Evolutionary conservation across 2,329 filamentous ascomycete species (phyloP).

Genomic region (Torrubiella hemipterigena): DNA sequence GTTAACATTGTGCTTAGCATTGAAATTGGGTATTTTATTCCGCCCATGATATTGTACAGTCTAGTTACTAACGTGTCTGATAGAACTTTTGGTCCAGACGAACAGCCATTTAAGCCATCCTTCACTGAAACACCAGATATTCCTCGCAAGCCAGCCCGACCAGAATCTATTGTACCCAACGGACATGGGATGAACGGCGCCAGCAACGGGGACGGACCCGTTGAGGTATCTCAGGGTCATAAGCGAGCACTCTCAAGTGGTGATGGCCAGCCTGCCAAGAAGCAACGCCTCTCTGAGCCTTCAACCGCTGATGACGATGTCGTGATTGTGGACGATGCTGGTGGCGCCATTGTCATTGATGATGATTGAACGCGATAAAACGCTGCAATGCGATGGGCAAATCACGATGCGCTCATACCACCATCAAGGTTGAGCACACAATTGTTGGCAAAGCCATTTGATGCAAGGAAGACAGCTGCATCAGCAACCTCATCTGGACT

Average conservation of each 20-base stretch:
- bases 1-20: slow-evolving; percentile 71
- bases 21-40: slow-evolving; percentile 41
- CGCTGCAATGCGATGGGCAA: slow-evolving; percentile 5
- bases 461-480: slow-evolving; percentile 64
- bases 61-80: slow-evolving; percentile 14
- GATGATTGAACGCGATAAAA: slow-evolving; percentile 37
- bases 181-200: slow-evolving; percentile 26
- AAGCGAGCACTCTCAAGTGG: slow-evolving; percentile 37
- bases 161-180: slow-evolving; percentile 16
- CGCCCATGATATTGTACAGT: not conserved
- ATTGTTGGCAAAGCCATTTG: slow-evolving; percentile 76
- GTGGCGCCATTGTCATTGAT: slow-evolving; percentile 56
- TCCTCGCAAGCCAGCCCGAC: slow-evolving; percentile 39
- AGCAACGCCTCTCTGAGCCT: slow-evolving; percentile 27
- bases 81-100: slow-evolving; percentile 29
- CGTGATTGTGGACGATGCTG: slow-evolving; percentile 39
- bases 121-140: slow-evolving; percentile 33
- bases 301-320: slow-evolving; percentile 28
- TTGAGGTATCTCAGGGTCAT: slow-evolving; percentile 26
- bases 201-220: slow-evolving; percentile 24
- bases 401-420: slow-evolving; percentile 58
- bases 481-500: slow-evolving; percentile 63
- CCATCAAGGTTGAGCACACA: slow-evolving; percentile 80
- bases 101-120: slow-evolving; percentile 42
- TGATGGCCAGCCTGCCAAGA: slow-evolving; percentile 32